These are phyloP conservation scores for Gautieria morchelliformis DNA, from an alignment of 768 basidiomycete genomes.

Conservation along the genomic window DNA sequence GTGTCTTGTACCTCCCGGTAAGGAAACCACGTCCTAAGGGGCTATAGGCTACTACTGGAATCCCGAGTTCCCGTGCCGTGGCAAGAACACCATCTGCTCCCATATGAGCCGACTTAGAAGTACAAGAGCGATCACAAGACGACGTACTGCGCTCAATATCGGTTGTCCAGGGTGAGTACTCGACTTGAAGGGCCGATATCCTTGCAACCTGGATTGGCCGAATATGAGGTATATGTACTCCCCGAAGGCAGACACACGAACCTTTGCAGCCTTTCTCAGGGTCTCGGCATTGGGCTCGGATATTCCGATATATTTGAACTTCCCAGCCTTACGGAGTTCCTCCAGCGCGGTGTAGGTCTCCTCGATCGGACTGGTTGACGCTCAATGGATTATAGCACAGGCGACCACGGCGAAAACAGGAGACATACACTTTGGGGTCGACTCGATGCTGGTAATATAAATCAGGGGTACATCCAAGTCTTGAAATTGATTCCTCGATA, in stretches of 20 bases:
- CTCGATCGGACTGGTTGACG: conserved; percentile 1
- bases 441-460: conserved; percentile 10
- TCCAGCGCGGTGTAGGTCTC: conserved; percentile 5
- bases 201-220: conserved; percentile 2
- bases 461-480: conserved; percentile 6
- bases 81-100: conserved; percentile 10
- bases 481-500: conserved; percentile 8
- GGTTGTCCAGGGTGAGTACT: conserved; percentile 10
- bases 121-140: background rate
- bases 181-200: conserved; percentile 8
- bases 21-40: conserved; percentile 26
- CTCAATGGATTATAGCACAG: background rate
- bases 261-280: conserved; percentile 9
- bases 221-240: background rate
- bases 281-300: conserved; percentile 16
- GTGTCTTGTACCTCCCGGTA: conserved; percentile 21
- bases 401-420: background rate
- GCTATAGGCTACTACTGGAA: conserved; percentile 32
- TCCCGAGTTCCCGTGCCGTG: conserved; percentile 30
- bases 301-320: conserved; percentile 27
- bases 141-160: conserved; percentile 6
- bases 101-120: background rate
- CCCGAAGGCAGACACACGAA: background rate
- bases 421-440: conserved; percentile 4
- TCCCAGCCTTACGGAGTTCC: conserved; percentile 20